Evolutionary conservation across 352 stramenopile genomes (phyloP), one percentile per base, ranked within the genome.

Genomic region (Halophytophthora polymorphica): DNA sequence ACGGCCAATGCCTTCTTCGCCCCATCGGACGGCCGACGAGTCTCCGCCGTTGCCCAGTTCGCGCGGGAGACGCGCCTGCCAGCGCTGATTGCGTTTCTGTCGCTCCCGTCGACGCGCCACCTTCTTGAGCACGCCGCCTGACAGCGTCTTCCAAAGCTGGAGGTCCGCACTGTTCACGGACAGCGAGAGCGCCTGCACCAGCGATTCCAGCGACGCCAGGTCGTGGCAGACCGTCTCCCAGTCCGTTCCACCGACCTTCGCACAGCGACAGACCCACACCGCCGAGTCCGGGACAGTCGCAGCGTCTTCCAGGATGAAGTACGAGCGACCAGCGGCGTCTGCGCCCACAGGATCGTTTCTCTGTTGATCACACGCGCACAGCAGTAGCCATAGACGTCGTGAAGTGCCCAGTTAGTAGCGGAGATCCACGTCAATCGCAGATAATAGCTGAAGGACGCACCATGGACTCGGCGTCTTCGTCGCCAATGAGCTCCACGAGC

Each of bases 161-260:
- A 89, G 54, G 43, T 89, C 75, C 3, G 55, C 18, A 3, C 69
- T 79, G 37, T 73, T 66, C 13, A 56, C 52, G 1, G 75, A 86
- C 11, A 83, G 67, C 21, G 73, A 80, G 28, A 89, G 62, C 18
- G 74, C 61, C 21, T 56, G 33, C 17, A 81, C 58, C 33, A 87
- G 64, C 50, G 58, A 75, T 43, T 83, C 58, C 18, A 84, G 56
- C 19, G 73, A 77, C 25, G 69, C 56, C 22, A 87, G 52, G 40
- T 83, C 61, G 50, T 86, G 73, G 25, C 65, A 68, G 7, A 90
- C 71, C 0, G 77, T 87, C 56, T 88, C 73, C 77, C 79, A 90
- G 2, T 76, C 58, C 2, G 57, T 61, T 12, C 65, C 62, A 31
- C 67, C 65, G 28, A 61, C 37, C 21, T 55, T 58, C 0, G 65